Conservation (phyloP, 2,329 filamentous ascomycete species). For the Davidsoniella neocaledoniae region DNA sequence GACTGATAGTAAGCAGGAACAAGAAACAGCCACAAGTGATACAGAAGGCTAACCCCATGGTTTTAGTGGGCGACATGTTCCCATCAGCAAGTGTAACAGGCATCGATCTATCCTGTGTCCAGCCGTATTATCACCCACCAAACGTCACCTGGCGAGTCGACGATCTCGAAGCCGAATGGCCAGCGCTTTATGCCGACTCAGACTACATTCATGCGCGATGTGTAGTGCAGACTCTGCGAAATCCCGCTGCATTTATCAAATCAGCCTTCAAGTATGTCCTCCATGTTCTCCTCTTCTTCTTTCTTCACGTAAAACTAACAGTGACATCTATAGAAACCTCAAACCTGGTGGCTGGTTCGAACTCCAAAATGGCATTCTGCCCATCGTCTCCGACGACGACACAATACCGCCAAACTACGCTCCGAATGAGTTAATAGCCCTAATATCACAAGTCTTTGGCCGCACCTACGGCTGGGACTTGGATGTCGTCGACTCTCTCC, state of each 20-base stretch:
- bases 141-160: slow-evolving; percentile 36
- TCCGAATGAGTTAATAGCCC: slow-evolving; percentile 20
- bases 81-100: slow-evolving; percentile 30
- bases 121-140: slow-evolving; percentile 32
- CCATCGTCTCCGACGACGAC: slow-evolving; percentile 21
- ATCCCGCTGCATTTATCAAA: slow-evolving; percentile 32
- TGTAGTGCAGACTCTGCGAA: slow-evolving; percentile 31
- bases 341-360: slow-evolving; percentile 26
- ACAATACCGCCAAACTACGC: slow-evolving; percentile 16
- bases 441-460: slow-evolving; percentile 20
- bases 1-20: slow-evolving; percentile 26
- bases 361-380: slow-evolving; percentile 21
- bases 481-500: slow-evolving; percentile 17
- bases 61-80: slow-evolving; percentile 27
- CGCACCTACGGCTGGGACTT: slow-evolving; percentile 22
- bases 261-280: slow-evolving; percentile 27
- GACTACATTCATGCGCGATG: slow-evolving; percentile 39
- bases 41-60: not conserved
- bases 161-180: slow-evolving; percentile 22
- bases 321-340: slow-evolving; percentile 18
- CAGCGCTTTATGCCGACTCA: slow-evolving; percentile 22
- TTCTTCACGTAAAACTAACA: slow-evolving; percentile 5
- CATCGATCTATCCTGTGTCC: slow-evolving; percentile 28
- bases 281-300: not conserved
- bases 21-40: not conserved